Evolutionary conservation across 2,329 filamentous ascomycete genomes (phyloP), one percentile per base, ranked within the genome.

Genomic region (Trichothecium sympodiale): DNA sequence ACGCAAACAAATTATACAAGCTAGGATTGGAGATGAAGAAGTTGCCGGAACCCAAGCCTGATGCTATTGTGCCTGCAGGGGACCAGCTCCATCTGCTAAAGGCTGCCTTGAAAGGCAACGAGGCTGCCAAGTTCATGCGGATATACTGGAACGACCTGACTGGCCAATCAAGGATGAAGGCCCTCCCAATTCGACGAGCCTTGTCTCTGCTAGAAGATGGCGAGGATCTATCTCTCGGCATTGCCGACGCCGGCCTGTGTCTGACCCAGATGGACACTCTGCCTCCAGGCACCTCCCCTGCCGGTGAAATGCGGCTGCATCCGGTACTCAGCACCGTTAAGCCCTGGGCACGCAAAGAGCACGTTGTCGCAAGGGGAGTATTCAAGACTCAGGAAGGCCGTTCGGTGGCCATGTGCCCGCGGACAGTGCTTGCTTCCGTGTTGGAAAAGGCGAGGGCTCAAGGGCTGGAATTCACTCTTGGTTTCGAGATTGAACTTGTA

Each of bases 401-500:
- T 0, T 51, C 57, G 0, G 60, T 75, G 2, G 41, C 45, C 2
- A 42, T 77, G 1, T 93, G 84, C 46, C 83, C 85, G 1, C 69
- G 83, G 37, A 63, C 74, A 29, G 52, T 79, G 38, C 61, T 93
- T 36, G 60, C 73, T 36, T 62, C 56, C 3, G 62, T 77, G 0
- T 50, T 80, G 2, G 59, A 67, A 0, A 56, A 59, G 5, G 69
- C 81, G 0, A 58, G 66, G 9, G 46, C 56, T 2, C 61, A 72
- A 27, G 63, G 65, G 2, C 61, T 85, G 3, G 56, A 65, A 3
- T 74, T 87, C 33, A 62, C 79, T 0, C 56, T 86, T 13, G 86
- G 85, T 0, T 93, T 91, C 44, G 86, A 94, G 54, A 75, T 93
- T 29, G 85, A 93, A 55, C 73, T 91, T 8, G 67, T 83, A 2